Base-by-base conservation (phyloP, 805 yeast species). In the Hanseniaspora mollemarum region DNA sequence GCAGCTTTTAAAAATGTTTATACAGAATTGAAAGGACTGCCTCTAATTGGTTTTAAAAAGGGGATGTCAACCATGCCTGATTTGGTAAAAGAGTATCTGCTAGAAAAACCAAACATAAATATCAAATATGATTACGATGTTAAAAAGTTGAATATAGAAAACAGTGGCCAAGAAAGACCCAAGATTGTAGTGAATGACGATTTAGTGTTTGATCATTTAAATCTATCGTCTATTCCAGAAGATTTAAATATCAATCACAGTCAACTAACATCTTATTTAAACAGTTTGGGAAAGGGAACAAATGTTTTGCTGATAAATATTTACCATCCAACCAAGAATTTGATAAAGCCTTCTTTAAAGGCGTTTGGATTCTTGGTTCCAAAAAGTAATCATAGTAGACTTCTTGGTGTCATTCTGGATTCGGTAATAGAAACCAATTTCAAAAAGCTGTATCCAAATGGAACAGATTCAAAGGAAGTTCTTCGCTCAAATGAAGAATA, bases 321-420 rank as follows among this genome's bases (percentile, higher is more conserved):
- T 31, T 83, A 73, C 64, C 63, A 79, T 42, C 77, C 79, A 18
- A 67, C 61, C 36, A 63, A 59, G 43, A 67, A 67, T 57, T 63
- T 66, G 19, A 69, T 77, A n/a, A 59, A 65, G 3, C 46, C 55
- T 25, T 63, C 63, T 9, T 62, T 67, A 29, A 71, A 74, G 53
- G 95, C 96, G 35, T 90, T 90, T 71, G 98, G 98, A 1, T 86
- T 83, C 58, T 71, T 90, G 43, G 83, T 88, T 9, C 98, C 98
- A 7, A 58, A 62, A 49, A 57, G 66, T 2, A 79, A 80, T 55
- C 70, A 73, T 3, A 78, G 77, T 43, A 70, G 75, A 18, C 66
- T 87, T 15, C 68, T 90, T 28, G 98, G 98, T 2, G 86, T 87
- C 5, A 87, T 92, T 18, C 90, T 82, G 66, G 97, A 90, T 63